Evolutionary conservation across 768 basidiomycete species (phyloP).

Genomic region (Xanthoconium purpureum): DNA sequence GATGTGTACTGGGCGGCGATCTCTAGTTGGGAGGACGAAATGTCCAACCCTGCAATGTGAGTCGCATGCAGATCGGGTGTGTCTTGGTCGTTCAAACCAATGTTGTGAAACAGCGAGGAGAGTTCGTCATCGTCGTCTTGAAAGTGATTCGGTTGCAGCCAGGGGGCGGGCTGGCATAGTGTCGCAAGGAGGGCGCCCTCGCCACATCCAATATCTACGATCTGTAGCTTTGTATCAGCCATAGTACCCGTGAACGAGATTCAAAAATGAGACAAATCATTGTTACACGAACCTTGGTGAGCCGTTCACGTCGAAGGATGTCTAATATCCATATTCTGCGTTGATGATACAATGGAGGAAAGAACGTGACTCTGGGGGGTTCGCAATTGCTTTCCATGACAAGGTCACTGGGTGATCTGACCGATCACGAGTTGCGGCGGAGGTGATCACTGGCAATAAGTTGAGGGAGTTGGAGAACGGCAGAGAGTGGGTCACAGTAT

Average conservation of each 20-base stretch:
- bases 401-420: background rate
- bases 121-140: constrained; percentile 20
- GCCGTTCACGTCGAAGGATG: constrained; percentile 52
- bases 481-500: background rate
- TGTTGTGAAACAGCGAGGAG: constrained; percentile 20
- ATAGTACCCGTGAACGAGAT: background rate
- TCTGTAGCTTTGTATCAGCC: constrained; percentile 36
- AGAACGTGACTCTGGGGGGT: constrained; percentile 54
- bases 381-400: constrained; percentile 19
- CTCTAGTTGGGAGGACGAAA: constrained; percentile 50
- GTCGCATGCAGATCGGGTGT: constrained; percentile 57
- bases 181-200: constrained; percentile 70
- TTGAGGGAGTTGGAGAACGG: background rate
- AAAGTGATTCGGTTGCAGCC: constrained; percentile 42
- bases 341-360: constrained; percentile 65
- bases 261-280: background rate
- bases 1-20: constrained; percentile 49
- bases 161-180: constrained; percentile 73
- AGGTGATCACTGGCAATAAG: background rate
- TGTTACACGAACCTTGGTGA: constrained; percentile 45
- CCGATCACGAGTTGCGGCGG: background rate
- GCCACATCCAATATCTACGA: constrained; percentile 84
- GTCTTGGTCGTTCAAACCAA: constrained; percentile 34
- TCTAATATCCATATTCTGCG: constrained; percentile 71
- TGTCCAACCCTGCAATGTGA: constrained; percentile 67